These are phyloP conservation scores for Globisporangium sylvaticum DNA, from an alignment of 352 stramenopile species.

Conservation along the genomic window DNA sequence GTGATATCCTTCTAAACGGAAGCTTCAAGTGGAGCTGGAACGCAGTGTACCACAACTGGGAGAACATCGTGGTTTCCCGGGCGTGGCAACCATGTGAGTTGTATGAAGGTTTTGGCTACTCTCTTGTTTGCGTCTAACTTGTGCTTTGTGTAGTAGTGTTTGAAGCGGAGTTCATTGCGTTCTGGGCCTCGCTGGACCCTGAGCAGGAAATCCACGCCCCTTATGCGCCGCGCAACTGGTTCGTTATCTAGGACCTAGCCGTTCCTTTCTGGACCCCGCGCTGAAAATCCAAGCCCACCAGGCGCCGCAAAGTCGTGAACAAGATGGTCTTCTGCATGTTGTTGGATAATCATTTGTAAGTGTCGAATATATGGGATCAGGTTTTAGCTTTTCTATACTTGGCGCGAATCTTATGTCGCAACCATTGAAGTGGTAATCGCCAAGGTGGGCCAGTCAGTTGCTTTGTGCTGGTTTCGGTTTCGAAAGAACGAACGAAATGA, in stretches of 20 bases:
- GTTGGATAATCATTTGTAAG: not conserved
- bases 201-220: not conserved
- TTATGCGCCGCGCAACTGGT: not conserved
- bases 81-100: too few species aligned
- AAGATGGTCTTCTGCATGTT: not conserved
- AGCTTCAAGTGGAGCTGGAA: not conserved
- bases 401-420: too few species aligned
- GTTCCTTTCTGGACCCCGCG: not conserved
- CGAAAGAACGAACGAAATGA: too few species aligned
- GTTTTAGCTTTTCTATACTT: too few species aligned
- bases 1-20: not conserved
- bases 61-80: too few species aligned
- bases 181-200: not conserved
- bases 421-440: too few species aligned
- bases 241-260: not conserved
- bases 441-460: too few species aligned
- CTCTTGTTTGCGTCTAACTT: not conserved
- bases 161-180: not conserved
- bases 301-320: not conserved
- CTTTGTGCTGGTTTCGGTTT: too few species aligned
- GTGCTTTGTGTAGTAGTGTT: not conserved
- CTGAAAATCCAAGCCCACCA: not conserved
- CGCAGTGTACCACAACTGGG: not conserved
- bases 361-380: not conserved
- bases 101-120: not conserved